Conservation (phyloP, 148 eudicot genomes). For the Diospyros lotus region DNA sequence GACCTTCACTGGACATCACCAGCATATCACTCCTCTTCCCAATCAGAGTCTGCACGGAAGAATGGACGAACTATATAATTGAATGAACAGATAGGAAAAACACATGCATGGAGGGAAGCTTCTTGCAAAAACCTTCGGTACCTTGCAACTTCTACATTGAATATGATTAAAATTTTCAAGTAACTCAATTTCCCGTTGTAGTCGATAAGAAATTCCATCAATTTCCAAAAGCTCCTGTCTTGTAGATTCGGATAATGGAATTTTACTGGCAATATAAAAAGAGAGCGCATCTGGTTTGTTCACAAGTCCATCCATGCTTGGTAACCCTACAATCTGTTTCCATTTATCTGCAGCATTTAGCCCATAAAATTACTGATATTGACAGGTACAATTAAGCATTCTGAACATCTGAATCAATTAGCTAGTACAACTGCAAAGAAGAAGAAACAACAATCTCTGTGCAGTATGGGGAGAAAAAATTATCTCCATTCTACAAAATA, state of each 20-base stretch:
- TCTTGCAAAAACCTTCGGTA: slow-evolving; percentile 16
- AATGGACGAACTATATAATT: neutral
- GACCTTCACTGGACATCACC: slow-evolving; percentile 93
- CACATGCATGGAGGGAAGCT: neutral
- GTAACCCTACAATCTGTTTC: slow-evolving; percentile 74
- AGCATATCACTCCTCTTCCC: slow-evolving; percentile 81
- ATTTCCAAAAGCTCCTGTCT: slow-evolving; percentile 97
- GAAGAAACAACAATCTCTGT: too few species aligned
- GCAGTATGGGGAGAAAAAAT: too few species aligned
- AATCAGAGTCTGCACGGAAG: slow-evolving; percentile 41
- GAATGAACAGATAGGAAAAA: neutral
- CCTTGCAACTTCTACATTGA: slow-evolving; percentile 86
- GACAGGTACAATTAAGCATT: too few species aligned
- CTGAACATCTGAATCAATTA: too few species aligned
- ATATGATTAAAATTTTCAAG: slow-evolving; percentile 78
- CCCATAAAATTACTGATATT: too few species aligned
- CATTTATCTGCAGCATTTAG: slow-evolving; percentile 67
- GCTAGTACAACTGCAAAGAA: too few species aligned
- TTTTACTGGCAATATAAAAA: slow-evolving; percentile 82
- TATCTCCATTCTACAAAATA: too few species aligned
- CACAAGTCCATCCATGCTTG: slow-evolving; percentile 66
- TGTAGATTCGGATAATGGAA: slow-evolving; percentile 77
- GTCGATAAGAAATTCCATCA: slow-evolving; percentile 78
- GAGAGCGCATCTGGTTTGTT: slow-evolving; percentile 75
- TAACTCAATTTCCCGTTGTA: slow-evolving; percentile 85